Conservation (phyloP, 345 rosid species). For the Euphorbia tirucalli region DNA sequence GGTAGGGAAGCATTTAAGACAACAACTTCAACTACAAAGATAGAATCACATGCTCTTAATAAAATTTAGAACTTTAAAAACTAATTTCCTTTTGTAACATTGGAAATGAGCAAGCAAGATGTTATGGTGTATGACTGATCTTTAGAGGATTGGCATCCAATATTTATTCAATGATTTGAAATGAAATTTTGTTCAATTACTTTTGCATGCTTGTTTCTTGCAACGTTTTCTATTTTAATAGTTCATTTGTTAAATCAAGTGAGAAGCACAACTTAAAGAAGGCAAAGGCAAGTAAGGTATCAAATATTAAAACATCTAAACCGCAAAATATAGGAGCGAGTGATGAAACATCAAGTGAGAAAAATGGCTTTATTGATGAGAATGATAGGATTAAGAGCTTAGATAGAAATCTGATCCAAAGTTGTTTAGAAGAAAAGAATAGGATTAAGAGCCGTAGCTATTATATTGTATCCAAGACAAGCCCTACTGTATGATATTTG, state of each 20-base stretch:
- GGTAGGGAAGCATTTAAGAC: background rate
- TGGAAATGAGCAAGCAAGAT: background rate
- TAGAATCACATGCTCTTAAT: background rate
- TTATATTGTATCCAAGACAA: background rate
- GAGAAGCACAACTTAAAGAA: background rate
- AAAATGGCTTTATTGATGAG: background rate
- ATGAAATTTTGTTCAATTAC: background rate
- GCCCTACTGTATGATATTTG: background rate
- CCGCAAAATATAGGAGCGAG: too few species aligned
- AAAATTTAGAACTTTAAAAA: background rate
- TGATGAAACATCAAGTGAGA: background rate
- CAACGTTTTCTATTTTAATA: background rate
- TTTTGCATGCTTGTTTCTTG: conserved; percentile 2
- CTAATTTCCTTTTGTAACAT: background rate
- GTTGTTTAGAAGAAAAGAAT: background rate
- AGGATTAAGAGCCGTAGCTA: background rate
- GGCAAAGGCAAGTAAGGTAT: background rate
- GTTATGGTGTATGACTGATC: too few species aligned
- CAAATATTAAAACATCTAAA: background rate
- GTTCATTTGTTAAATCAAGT: too few species aligned
- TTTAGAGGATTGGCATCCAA: background rate
- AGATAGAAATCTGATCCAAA: conserved; percentile 1
- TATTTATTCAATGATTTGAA: background rate
- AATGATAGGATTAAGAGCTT: background rate
- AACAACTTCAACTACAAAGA: background rate